Evolutionary conservation across 148 eudicot genomes (phyloP).

Genomic region (Vaccinium myrtillus): DNA sequence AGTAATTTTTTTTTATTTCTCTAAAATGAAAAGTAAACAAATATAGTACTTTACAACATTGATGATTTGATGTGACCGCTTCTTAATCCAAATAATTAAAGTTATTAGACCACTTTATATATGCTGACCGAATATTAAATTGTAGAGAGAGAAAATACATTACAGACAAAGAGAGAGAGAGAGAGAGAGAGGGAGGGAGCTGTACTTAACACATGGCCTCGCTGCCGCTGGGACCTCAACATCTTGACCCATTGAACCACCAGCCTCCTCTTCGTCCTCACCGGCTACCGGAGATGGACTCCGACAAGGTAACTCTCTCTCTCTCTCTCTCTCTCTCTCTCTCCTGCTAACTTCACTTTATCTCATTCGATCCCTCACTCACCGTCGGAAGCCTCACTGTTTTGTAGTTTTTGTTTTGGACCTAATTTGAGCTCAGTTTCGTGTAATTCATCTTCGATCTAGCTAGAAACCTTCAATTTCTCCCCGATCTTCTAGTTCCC

Average conservation of each 20-base stretch:
- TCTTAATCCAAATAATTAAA: background rate
- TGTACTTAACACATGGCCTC: conserved; percentile 45
- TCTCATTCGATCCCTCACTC: background rate
- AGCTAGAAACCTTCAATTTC: conserved; percentile 13
- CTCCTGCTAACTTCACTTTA: background rate
- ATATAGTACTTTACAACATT: too few relatives aligned
- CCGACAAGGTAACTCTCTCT: conserved; percentile 40
- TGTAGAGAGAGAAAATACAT: background rate
- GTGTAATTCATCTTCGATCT: conserved; percentile 22
- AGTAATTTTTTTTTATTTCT: too few relatives aligned
- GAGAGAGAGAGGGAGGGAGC: conserved; percentile 8
- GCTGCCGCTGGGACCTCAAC: conserved; percentile 49
- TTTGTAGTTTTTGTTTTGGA: background rate
- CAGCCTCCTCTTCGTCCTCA: conserved; percentile 10
- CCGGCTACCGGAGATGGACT: conserved; percentile 33
- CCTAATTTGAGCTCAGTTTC: conserved; percentile 10
- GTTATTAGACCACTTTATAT: background rate
- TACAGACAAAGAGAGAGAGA: background rate
- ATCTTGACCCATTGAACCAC: conserved; percentile 25
- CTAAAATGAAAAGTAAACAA: too few relatives aligned
- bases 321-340: background rate
- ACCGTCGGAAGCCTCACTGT: background rate
- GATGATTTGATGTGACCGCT: background rate
- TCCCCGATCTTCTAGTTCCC: background rate
- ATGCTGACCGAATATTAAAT: background rate